Evolutionary conservation across 2,329 filamentous ascomycete species (phyloP).

Genomic region (Amauroascus verrucosus): DNA sequence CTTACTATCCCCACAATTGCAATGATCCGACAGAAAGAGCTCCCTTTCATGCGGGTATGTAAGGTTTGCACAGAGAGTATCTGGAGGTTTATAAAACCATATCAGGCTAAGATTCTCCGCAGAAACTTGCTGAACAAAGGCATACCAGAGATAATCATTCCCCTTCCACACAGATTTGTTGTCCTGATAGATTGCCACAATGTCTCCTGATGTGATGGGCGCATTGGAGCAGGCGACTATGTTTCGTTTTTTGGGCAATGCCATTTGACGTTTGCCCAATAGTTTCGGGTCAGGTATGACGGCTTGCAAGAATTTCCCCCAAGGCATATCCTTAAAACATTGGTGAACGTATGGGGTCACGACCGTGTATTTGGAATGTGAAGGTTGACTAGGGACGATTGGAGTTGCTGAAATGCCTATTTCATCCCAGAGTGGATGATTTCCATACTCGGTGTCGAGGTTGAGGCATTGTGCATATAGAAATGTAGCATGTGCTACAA

Average conservation of each 20-base stretch:
- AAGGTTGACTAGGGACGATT: conserved; percentile 25
- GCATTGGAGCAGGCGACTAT: conserved; percentile 26
- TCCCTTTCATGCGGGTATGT: conserved; percentile 63
- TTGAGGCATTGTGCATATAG: conserved; percentile 55
- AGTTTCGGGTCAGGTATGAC: conserved; percentile 38
- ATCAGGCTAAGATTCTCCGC: conserved; percentile 49
- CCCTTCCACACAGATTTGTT: conserved; percentile 49
- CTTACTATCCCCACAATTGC: conserved; percentile 51
- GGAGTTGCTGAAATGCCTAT: conserved; percentile 24
- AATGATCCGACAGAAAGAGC: conserved; percentile 66
- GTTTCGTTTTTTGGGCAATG: neutral
- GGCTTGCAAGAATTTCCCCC: conserved; percentile 40
- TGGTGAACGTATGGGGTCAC: conserved; percentile 60
- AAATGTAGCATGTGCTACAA: conserved; percentile 53
- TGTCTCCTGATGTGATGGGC: conserved; percentile 38
- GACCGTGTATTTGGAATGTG: conserved; percentile 40
- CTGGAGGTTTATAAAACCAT: conserved; percentile 62
- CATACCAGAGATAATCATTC: conserved; percentile 53
- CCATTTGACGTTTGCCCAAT: conserved; percentile 10
- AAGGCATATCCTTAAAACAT: conserved; percentile 50
- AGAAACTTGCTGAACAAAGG: conserved; percentile 52
- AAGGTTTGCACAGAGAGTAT: conserved; percentile 59
- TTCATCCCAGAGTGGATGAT: conserved; percentile 48
- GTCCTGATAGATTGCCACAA: conserved; percentile 40
- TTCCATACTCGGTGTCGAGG: conserved; percentile 32